Evolutionary conservation across 1,139 yeast genomes (phyloP).

Genomic region (Arxiozyma slooffiae): DNA sequence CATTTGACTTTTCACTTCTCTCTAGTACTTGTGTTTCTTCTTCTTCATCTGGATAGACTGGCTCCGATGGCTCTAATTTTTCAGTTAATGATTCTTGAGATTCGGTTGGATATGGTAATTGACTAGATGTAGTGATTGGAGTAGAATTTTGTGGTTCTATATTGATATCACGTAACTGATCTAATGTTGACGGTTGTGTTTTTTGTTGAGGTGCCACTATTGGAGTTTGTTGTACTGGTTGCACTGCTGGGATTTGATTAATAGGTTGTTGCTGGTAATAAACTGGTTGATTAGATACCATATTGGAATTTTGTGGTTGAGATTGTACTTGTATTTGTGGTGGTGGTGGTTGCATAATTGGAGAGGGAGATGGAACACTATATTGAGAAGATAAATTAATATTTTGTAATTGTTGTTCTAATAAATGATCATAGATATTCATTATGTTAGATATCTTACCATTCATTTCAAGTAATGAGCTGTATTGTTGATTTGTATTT

Average conservation of each 20-base stretch:
- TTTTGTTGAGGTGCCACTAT: background rate
- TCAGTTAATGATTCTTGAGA: constrained; percentile 17
- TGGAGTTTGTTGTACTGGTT: background rate
- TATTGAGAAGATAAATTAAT: constrained; percentile 27
- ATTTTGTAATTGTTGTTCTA: constrained; percentile 48
- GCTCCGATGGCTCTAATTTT: constrained; percentile 9
- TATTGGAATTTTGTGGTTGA: background rate
- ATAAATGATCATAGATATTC: constrained; percentile 64
- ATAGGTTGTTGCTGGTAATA: background rate
- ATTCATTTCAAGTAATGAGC: constrained; percentile 64
- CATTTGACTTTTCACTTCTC: background rate
- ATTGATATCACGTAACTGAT: background rate
- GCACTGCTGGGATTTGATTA: background rate
- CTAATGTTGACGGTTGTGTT: background rate
- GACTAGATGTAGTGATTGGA: background rate
- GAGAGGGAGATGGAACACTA: constrained; percentile 18
- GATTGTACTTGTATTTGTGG: background rate
- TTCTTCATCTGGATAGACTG: constrained; percentile 21
- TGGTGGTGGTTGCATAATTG: constrained; percentile 7
- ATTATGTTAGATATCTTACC: constrained; percentile 73
- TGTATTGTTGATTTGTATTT: constrained; percentile 57
- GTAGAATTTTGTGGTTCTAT: background rate
- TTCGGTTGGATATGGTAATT: constrained; percentile 4
- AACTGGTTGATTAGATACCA: background rate
- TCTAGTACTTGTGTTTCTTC: constrained; percentile 9